These are phyloP conservation scores for Aureobasidium sp. DNA, from an alignment of 2,329 filamentous ascomycete species.

Conservation along the genomic window DNA sequence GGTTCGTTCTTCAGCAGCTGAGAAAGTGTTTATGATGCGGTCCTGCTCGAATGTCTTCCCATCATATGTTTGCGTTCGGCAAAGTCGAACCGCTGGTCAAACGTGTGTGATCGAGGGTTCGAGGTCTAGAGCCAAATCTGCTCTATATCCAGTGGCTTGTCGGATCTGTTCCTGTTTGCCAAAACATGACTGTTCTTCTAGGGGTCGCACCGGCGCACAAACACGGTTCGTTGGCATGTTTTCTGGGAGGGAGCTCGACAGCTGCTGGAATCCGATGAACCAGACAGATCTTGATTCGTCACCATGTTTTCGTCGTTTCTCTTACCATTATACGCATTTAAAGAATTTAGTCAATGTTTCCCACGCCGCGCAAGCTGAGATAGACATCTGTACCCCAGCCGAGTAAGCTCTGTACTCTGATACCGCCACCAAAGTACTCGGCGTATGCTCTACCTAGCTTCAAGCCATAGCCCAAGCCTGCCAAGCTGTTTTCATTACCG, in stretches of 20 bases:
- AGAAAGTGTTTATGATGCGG: background rate
- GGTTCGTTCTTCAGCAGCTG: background rate
- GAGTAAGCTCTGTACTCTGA: constrained; percentile 88
- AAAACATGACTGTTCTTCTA: background rate
- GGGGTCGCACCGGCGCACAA: background rate
- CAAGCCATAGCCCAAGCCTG: constrained; percentile 78
- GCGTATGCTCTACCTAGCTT: constrained; percentile 89
- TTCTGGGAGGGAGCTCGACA: background rate
- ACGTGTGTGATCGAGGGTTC: background rate
- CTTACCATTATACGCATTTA: background rate
- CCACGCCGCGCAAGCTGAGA: constrained; percentile 53
- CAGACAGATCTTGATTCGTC: background rate
- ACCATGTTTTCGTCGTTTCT: background rate
- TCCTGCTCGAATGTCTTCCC: background rate
- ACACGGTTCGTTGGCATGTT: background rate
- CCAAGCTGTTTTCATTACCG: constrained; percentile 69
- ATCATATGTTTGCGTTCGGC: background rate
- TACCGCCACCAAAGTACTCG: constrained; percentile 95
- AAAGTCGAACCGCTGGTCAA: background rate
- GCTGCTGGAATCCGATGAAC: background rate
- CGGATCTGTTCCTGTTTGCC: background rate
- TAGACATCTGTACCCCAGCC: constrained; percentile 78
- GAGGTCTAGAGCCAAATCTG: background rate
- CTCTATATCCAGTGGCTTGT: background rate
- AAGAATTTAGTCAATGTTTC: constrained; percentile 20